Percentiles rank a stretch among this genome's conserved stretches.
Evolutionary conservation across 225 moss, liverwort and hornwort species (phyloP).

Genomic region (Bryum argenteum): DNA sequence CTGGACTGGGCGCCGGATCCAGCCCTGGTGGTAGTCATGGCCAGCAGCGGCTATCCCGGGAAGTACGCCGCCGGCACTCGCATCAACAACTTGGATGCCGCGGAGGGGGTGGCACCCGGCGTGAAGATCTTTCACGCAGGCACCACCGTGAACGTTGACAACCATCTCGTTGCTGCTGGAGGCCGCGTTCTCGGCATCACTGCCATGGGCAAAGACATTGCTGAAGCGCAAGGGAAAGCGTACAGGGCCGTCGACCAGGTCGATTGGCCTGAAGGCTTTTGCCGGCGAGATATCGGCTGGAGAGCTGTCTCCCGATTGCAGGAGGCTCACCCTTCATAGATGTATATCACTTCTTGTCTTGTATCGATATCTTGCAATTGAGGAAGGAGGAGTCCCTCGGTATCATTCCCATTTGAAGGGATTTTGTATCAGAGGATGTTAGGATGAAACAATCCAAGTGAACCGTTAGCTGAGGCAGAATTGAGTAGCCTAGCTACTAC

Average conservation of each 20-base stretch:
- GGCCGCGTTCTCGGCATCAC: conserved; percentile 83
- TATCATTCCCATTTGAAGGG: conserved; percentile 11
- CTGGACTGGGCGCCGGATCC: conserved; percentile 73
- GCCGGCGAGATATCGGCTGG: conserved; percentile 88
- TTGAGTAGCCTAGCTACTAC: no score
- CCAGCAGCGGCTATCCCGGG: conserved; percentile 85
- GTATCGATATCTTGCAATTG: no score
- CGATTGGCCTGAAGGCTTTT: conserved; percentile 78
- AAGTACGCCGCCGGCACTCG: conserved; percentile 58
- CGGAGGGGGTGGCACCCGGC: conserved; percentile 48
- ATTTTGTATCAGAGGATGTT: background rate
- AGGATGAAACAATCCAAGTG: no score
- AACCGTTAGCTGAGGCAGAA: no score
- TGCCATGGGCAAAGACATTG: conserved; percentile 67
- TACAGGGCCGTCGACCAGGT: conserved; percentile 72
- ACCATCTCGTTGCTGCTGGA: conserved; percentile 72
- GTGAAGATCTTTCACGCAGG: conserved; percentile 89
- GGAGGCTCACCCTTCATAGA: conserved; percentile 30
- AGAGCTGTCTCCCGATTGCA: conserved; percentile 70
- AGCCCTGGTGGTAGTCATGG: conserved; percentile 90
- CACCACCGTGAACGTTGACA: conserved; percentile 56
- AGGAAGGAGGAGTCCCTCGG: background rate
- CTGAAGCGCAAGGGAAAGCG: conserved; percentile 70
- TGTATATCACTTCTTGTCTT: no score
- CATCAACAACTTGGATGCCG: conserved; percentile 68